phyloP scores from a whole-genome alignment of 345 rosid genomes.

The Hirschfeldia incana region DNA sequence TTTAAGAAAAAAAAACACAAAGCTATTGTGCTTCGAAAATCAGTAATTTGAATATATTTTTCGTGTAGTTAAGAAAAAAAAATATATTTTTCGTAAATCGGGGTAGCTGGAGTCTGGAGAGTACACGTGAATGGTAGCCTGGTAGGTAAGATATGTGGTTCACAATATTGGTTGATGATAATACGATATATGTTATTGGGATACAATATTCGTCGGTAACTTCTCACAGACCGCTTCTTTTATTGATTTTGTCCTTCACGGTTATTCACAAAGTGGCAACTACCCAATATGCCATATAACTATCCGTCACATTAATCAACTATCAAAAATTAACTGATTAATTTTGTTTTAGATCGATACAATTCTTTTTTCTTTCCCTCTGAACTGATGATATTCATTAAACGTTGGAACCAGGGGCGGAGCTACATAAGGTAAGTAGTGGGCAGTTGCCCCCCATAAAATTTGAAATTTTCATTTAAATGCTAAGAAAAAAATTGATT shows the following conservation, averaged over 20 bases:
- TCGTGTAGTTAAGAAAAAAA: no score
- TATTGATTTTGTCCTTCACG: constrained; percentile 2
- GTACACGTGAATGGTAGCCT: neutral
- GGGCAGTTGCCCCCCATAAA: no score
- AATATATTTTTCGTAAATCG: neutral
- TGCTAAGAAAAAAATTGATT: no score
- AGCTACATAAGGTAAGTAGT: no score
- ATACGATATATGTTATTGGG: neutral
- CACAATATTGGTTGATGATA: neutral
- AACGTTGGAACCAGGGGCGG: no score
- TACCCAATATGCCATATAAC: neutral
- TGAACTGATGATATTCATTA: no score
- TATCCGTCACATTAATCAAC: neutral
- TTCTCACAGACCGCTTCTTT: neutral
- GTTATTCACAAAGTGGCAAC: neutral
- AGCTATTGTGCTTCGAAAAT: no score
- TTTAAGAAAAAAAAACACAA: no score
- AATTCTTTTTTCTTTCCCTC: neutral
- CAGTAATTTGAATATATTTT: no score
- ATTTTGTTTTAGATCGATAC: neutral
- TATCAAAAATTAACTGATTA: neutral
- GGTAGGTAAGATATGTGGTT: constrained; percentile 31
- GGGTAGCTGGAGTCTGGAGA: constrained; percentile 1
- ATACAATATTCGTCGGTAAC: neutral
- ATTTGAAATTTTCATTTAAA: no score